Percentiles rank a stretch among this genome's conserved stretches.
These are phyloP conservation scores for Camellia sinensis DNA, from an alignment of 148 eudicot genomes.

Conservation along the genomic window DNA sequence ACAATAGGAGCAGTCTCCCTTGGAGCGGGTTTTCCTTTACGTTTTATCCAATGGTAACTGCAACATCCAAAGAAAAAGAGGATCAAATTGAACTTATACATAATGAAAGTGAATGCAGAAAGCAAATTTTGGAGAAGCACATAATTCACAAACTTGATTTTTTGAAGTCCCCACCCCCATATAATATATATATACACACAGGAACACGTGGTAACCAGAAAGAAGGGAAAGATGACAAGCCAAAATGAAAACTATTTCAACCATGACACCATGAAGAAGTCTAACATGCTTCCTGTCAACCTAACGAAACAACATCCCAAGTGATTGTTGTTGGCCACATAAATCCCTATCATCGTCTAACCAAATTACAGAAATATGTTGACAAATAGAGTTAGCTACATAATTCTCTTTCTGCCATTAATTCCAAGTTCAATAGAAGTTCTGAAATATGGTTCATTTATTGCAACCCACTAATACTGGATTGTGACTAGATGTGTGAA, in stretches of 20 bases:
- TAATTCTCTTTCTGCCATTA: neutral
- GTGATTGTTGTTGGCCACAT: neutral
- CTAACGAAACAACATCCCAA: neutral
- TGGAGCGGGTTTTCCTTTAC: conserved; percentile 83
- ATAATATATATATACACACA: too few species aligned
- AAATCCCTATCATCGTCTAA: neutral
- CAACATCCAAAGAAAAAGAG: conserved; percentile 16
- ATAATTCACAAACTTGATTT: neutral
- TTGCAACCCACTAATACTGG: neutral
- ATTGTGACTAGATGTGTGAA: neutral
- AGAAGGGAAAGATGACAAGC: too few species aligned
- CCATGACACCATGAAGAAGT: too few species aligned
- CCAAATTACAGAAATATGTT: too few species aligned
- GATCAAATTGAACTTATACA: neutral
- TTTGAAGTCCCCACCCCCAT: too few species aligned
- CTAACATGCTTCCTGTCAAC: neutral
- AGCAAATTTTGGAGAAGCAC: neutral
- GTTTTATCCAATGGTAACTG: conserved; percentile 94
- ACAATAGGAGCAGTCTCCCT: conserved; percentile 86
- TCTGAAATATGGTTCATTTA: neutral
- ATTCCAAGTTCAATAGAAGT: neutral
- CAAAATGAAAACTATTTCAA: too few species aligned
- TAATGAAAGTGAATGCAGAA: neutral
- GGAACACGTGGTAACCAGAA: too few species aligned
- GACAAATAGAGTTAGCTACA: neutral